These are phyloP conservation scores for Nicotiana obtusifolia DNA, from an alignment of 257 asterid species.

Conservation along the genomic window DNA sequence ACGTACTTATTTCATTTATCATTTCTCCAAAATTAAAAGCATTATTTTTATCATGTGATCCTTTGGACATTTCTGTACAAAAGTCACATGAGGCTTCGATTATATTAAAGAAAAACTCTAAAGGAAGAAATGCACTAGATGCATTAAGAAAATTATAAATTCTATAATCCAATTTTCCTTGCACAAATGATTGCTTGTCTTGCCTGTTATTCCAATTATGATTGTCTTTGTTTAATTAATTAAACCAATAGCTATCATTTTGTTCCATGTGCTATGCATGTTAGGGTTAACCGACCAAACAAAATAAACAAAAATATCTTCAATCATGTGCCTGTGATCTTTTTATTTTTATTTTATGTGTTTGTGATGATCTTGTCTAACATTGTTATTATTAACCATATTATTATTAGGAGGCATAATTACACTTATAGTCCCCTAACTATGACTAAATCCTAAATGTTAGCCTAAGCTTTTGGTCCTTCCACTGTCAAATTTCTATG, in stretches of 20 bases:
- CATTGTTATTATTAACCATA: background rate
- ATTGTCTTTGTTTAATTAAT: background rate
- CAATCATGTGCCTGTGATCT: background rate
- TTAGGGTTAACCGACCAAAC: conserved; percentile 10
- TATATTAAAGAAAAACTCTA: background rate
- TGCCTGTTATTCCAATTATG: background rate
- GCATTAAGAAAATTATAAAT: background rate
- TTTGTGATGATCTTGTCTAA: conserved; percentile 1
- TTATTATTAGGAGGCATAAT: background rate
- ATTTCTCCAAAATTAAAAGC: background rate
- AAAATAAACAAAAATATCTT: conserved; percentile 7
- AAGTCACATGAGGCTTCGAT: background rate
- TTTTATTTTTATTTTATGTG: background rate
- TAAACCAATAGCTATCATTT: background rate
- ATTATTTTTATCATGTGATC: background rate
- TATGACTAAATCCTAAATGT: background rate
- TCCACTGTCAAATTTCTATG: background rate
- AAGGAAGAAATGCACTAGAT: background rate
- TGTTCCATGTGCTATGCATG: conserved; percentile 12
- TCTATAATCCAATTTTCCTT: background rate
- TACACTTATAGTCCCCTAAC: background rate
- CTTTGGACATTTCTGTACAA: background rate
- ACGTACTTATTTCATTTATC: background rate
- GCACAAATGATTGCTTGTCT: background rate
- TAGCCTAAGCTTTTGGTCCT: background rate